Evolutionary conservation across 176 grass and related monocot genomes (phyloP).

Genomic region (Cymbopogon citratus): DNA sequence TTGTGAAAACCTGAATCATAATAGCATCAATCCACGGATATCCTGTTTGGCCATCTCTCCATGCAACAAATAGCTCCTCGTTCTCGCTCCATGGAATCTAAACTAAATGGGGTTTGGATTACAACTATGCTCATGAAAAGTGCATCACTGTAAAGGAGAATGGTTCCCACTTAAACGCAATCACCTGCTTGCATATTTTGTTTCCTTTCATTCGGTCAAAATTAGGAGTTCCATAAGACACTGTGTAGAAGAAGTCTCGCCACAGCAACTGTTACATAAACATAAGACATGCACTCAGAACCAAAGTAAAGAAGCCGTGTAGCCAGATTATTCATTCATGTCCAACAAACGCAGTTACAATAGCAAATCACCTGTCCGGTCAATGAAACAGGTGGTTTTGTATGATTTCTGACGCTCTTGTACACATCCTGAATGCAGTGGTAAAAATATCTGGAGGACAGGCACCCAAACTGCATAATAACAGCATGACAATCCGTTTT

Average conservation of each 20-base stretch:
- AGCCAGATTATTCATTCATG: background rate
- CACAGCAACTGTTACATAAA: slow-evolving; percentile 61
- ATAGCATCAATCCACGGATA: slow-evolving; percentile 98
- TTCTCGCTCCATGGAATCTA: slow-evolving; percentile 83
- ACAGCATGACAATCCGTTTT: background rate
- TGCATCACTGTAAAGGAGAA: background rate
- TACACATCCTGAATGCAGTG: slow-evolving; percentile 70
- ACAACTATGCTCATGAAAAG: background rate
- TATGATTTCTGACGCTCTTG: slow-evolving; percentile 51
- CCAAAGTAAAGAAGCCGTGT: background rate
- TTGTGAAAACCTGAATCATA: slow-evolving; percentile 74
- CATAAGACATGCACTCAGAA: background rate
- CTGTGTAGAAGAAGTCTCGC: slow-evolving; percentile 86
- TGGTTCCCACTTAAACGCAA: background rate
- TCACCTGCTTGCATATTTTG: slow-evolving; percentile 81
- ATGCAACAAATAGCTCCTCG: slow-evolving; percentile 66
- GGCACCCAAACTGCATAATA: slow-evolving; percentile 68
- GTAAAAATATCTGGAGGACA: slow-evolving; percentile 92
- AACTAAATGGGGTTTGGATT: background rate
- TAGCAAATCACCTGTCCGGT: slow-evolving; percentile 26
- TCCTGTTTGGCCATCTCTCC: slow-evolving; percentile 78
- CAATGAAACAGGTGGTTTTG: slow-evolving; percentile 84
- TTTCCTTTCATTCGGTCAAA: slow-evolving; percentile 85
- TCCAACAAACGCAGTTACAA: background rate
- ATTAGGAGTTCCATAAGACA: slow-evolving; percentile 75